Evolutionary conservation across 129 eudicot species (phyloP), one percentile per base, ranked within the genome.

Genomic region (Saposhnikovia divaricata): DNA sequence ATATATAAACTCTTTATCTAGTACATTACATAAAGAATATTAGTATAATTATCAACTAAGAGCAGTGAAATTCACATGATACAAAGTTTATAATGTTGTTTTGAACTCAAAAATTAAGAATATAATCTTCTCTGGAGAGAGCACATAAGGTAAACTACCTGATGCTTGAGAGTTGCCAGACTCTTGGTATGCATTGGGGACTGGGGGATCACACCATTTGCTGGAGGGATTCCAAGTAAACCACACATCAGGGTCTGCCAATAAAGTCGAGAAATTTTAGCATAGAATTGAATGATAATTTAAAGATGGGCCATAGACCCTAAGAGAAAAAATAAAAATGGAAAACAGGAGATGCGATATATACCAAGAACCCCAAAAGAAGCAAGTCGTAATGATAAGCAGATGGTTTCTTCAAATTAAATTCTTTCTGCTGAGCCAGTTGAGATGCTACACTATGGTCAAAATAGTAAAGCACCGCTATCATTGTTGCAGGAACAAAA

Each of bases 171-270:
- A 86, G 98, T 95, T 28, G 98, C 98, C 51, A 95, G 90, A 79
- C 98, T 90, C 87, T 95, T 95, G 70, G 98, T 95, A 83, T 95
- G 99, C 99, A 95, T 95, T 77, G 99, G 99, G 55, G 99, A 95
- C 85, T 95, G 99, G 27, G 99, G 99, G 59, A 95, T 95, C 23
- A 95, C 99, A 85, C 99, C 99, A 48, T 95, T 95, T 75, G 99
- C 83, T 19, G 99, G 99, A 34, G 99, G 99, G 39, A 95, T 92
- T 40, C 99, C 99, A 38, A 95, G 50, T 39, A 95, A 87, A 83
- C 99, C 99, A 71, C 99, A 95, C 71, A 95, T 55, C 75, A 95
- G 84, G 4, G 97, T 92, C 99, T 95, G 96, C 40, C 71, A 78
- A 51, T 31, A 78, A 79, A 13, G 46, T 37, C 21, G 34, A 23